Percentiles rank a stretch among this genome's conserved stretches.
phyloP scores from a whole-genome alignment of 2,329 filamentous ascomycete species.

The Metarhizium brunneum region DNA sequence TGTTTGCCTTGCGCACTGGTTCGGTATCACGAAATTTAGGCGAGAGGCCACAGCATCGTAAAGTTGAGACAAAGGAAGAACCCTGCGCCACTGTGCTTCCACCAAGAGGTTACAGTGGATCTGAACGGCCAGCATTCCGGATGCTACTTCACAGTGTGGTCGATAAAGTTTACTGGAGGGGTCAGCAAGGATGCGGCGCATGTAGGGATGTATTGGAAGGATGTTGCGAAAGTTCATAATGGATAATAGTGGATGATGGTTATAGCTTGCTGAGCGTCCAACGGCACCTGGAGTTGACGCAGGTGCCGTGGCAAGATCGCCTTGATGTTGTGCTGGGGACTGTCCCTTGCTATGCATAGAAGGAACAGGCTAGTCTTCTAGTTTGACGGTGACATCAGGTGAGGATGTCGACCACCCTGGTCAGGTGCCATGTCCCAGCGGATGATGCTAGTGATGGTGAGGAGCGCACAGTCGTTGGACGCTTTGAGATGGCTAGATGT shows the following conservation, averaged over 20 bases:
- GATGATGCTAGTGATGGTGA: not conserved
- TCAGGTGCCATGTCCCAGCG: not conserved
- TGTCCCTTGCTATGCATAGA: not conserved
- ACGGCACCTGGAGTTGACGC: not conserved
- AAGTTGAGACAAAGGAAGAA: not conserved
- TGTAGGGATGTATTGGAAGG: constrained; percentile 3
- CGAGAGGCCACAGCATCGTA: not conserved
- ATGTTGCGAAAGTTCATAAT: not conserved
- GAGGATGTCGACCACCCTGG: constrained; percentile 2
- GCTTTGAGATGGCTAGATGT: not conserved
- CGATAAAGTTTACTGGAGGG: constrained; percentile 14
- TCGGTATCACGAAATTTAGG: constrained; percentile 1
- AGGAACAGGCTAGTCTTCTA: not conserved
- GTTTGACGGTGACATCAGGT: constrained; percentile 6
- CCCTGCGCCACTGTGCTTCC: not conserved
- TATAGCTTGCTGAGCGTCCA: not conserved
- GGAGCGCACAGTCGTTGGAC: not conserved
- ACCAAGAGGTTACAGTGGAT: constrained; percentile 9
- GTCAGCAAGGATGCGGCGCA: constrained; percentile 9
- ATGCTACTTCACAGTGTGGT: constrained; percentile 15
- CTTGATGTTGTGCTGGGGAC: not conserved
- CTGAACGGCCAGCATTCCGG: constrained; percentile 18
- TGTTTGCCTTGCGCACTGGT: not conserved
- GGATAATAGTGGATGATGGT: not conserved
- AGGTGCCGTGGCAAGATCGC: not conserved